phyloP scores from a whole-genome alignment of 2,329 filamentous ascomycete species.

The Akanthomyces muscarius region DNA sequence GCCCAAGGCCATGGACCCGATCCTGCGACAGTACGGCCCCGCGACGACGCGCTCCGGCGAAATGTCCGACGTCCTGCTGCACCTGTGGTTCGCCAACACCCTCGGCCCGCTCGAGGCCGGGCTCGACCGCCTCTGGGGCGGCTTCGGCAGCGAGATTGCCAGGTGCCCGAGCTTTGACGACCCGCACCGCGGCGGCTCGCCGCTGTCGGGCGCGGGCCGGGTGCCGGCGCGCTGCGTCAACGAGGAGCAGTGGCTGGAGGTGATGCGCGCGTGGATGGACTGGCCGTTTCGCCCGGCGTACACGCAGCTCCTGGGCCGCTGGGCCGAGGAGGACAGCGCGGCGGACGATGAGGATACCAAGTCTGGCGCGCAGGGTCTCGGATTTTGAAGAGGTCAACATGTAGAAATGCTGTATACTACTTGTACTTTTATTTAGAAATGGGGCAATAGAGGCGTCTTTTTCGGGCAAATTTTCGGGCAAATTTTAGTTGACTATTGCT shows the following conservation, averaged over 20 bases:
- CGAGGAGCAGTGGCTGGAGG: slow-evolving; percentile 51
- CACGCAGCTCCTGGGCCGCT: slow-evolving; percentile 43
- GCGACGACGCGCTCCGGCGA: slow-evolving; percentile 41
- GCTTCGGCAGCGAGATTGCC: slow-evolving; percentile 51
- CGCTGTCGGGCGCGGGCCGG: slow-evolving; percentile 26
- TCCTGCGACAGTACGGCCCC: slow-evolving; percentile 45
- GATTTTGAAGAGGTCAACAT: slow-evolving; percentile 1
- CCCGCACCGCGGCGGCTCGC: slow-evolving; percentile 42
- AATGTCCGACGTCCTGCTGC: slow-evolving; percentile 47
- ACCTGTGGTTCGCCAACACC: slow-evolving; percentile 39
- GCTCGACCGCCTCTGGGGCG: slow-evolving; percentile 55
- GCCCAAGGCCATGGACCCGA: slow-evolving; percentile 49
- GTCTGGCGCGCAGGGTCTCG: slow-evolving; percentile 20
- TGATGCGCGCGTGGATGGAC: slow-evolving; percentile 56
- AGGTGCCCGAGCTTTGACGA: slow-evolving; percentile 49
- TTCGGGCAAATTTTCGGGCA: neutral
- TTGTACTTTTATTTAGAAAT: neutral
- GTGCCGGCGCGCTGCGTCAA: slow-evolving; percentile 48
- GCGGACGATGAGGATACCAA: slow-evolving; percentile 27
- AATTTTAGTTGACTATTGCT: too few relatives aligned
- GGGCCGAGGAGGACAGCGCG: slow-evolving; percentile 28
- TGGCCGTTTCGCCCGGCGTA: slow-evolving; percentile 62
- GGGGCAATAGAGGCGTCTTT: neutral
- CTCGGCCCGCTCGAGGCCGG: slow-evolving; percentile 41
- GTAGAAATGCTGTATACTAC: neutral